Evolutionary conservation across 805 yeast genomes (phyloP).

Genomic region (Monosporozyma solicola): DNA sequence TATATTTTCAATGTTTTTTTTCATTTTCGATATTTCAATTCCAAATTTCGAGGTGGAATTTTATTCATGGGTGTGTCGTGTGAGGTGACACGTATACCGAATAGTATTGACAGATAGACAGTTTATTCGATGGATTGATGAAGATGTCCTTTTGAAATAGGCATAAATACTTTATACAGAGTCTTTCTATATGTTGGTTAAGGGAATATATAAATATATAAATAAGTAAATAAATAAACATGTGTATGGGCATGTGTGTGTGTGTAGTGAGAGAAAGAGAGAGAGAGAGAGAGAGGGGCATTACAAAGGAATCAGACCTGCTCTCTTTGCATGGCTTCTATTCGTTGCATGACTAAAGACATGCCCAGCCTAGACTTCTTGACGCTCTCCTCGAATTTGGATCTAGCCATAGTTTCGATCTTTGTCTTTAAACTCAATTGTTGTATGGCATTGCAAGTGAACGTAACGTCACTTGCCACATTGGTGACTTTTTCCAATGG

Average conservation of each 20-base stretch:
- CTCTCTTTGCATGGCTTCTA: slow-evolving; percentile 28
- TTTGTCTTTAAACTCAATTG: slow-evolving; percentile 47
- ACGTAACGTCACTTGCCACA: slow-evolving; percentile 55
- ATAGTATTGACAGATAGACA: not conserved
- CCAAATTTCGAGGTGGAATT: not conserved
- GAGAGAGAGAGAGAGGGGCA: not conserved
- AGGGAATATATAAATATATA: not conserved
- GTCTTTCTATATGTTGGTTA: not conserved
- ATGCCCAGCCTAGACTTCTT: slow-evolving; percentile 40
- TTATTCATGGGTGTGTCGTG: not conserved
- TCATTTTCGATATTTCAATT: not conserved
- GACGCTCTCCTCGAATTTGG: slow-evolving; percentile 59
- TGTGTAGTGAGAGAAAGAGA: not conserved
- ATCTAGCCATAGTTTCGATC: slow-evolving; percentile 77
- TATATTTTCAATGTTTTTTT: not conserved
- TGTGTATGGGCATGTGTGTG: too few relatives aligned
- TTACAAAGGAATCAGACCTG: not conserved
- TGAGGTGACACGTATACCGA: not conserved
- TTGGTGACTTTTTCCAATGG: slow-evolving; percentile 30
- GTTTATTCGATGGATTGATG: too few relatives aligned
- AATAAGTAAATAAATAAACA: too few relatives aligned
- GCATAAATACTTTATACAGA: not conserved
- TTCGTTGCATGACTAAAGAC: slow-evolving; percentile 61
- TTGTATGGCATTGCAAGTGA: slow-evolving; percentile 58
- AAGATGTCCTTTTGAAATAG: not conserved